Percentiles rank a stretch among this genome's conserved stretches.
These are phyloP conservation scores for Schizochytrium sp. DNA, from an alignment of 108 stramenopile genomes.

Conservation along the genomic window DNA sequence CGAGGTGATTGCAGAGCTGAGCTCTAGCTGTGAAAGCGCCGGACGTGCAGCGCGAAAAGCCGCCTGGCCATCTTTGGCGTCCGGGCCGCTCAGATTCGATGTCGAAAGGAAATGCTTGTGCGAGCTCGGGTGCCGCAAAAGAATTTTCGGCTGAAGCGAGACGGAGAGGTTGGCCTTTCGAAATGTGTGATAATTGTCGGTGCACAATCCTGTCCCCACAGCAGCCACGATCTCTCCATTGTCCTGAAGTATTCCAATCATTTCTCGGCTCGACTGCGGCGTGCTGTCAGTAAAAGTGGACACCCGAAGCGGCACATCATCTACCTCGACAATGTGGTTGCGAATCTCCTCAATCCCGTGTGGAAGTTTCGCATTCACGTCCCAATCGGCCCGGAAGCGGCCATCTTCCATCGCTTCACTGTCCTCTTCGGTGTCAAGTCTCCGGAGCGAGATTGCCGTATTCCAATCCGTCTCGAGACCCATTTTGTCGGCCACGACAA, in stretches of 20 bases:
- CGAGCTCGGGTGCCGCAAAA: background rate
- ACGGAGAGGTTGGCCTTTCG: background rate
- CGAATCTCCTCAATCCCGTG: constrained; percentile 23
- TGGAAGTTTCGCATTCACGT: constrained; percentile 21
- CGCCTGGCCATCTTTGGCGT: background rate
- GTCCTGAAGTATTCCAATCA: constrained; percentile 14
- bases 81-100: background rate
- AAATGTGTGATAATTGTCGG: background rate
- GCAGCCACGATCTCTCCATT: constrained; percentile 20
- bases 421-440: background rate
- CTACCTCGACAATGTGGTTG: constrained; percentile 7
- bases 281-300: constrained; percentile 17
- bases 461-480: constrained; percentile 24
- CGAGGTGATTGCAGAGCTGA: background rate
- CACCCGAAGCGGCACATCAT: constrained; percentile 27
- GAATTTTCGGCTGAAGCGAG: background rate
- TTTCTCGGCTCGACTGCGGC: background rate
- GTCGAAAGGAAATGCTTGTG: background rate
- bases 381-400: background rate
- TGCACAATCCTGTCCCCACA: background rate
- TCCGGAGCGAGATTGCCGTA: constrained; percentile 9
- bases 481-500: constrained; percentile 9
- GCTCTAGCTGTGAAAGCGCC: background rate
- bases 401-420: background rate
- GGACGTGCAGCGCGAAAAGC: background rate